Conservation (phyloP, 495 filamentous ascomycete species). For the Usnea hakonensis region DNA sequence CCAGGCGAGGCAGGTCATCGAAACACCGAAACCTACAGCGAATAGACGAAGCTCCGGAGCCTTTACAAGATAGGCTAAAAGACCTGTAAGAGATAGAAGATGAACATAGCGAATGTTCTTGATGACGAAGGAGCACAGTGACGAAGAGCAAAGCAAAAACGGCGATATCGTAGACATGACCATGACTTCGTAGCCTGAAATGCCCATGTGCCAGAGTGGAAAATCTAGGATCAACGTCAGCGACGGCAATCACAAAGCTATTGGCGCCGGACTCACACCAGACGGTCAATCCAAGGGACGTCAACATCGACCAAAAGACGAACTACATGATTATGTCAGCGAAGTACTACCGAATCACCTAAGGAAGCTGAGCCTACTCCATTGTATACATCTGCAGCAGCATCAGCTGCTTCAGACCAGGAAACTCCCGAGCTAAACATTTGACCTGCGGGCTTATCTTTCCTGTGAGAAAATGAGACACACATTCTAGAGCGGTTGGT, state of each 20-base stretch:
- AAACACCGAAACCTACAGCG: conserved; percentile 68
- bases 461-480: conserved; percentile 45
- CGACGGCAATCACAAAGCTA: not conserved
- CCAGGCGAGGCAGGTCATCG: conserved; percentile 73
- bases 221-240: conserved; percentile 56
- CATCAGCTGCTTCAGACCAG: conserved; percentile 67
- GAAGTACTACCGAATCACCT: conserved; percentile 14
- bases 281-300: conserved; percentile 74
- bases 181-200: conserved; percentile 90
- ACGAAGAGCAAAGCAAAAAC: conserved; percentile 63
- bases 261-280: conserved; percentile 68
- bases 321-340: conserved; percentile 51
- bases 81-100: conserved; percentile 65
- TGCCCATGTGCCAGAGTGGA: conserved; percentile 99
- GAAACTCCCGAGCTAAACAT: conserved; percentile 67
- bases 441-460: conserved; percentile 62
- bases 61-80: conserved; percentile 71
- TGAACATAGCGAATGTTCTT: conserved; percentile 64
- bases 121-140: conserved; percentile 57
- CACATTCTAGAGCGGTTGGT: conserved; percentile 11
- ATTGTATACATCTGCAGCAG: conserved; percentile 83
- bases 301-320: conserved; percentile 92
- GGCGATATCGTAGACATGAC: conserved; percentile 81
- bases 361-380: conserved; percentile 50
- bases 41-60: conserved; percentile 73